A percentile compares a stretch with the other conserved stretches of the same genome.
These are phyloP conservation scores for Daldinia decipiens DNA, from an alignment of 495 filamentous ascomycete species.

Conservation along the genomic window DNA sequence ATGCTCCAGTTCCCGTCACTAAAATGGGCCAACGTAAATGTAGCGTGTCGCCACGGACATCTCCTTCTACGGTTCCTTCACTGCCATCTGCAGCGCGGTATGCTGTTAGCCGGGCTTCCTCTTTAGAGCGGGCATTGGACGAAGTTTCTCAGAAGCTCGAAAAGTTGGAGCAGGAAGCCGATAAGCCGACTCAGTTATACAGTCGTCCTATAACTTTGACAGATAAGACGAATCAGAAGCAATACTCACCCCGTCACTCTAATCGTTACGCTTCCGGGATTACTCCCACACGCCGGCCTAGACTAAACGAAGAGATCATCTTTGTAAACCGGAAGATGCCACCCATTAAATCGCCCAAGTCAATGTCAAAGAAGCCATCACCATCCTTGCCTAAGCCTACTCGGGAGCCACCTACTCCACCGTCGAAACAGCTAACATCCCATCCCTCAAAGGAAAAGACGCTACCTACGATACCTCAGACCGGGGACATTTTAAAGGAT, in stretches of 20 bases:
- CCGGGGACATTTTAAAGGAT: conserved; percentile 35
- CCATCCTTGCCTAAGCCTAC: conserved; percentile 24
- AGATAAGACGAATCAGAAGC: conserved; percentile 33
- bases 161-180: conserved; percentile 42
- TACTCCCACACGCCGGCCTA: conserved; percentile 25
- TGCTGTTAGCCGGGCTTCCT: conserved; percentile 47
- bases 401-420: conserved; percentile 8
- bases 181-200: conserved; percentile 5
- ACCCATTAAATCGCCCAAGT: conserved; percentile 9
- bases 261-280: conserved; percentile 2
- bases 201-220: conserved; percentile 18
- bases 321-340: conserved; percentile 42
- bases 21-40: conserved; percentile 13
- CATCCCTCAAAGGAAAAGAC: conserved; percentile 22
- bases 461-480: conserved; percentile 31
- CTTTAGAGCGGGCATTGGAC: conserved; percentile 52
- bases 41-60: conserved; percentile 23
- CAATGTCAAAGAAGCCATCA: conserved; percentile 24
- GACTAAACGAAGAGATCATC: conserved; percentile 33
- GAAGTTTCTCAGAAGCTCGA: conserved; percentile 51
- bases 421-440: neutral
- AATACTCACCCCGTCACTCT: conserved; percentile 5
- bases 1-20: neutral
- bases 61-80: conserved; percentile 38
- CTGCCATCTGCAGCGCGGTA: conserved; percentile 50